These are phyloP conservation scores for Erysimum cheiranthoides DNA, from an alignment of 345 rosid species.

Conservation along the genomic window DNA sequence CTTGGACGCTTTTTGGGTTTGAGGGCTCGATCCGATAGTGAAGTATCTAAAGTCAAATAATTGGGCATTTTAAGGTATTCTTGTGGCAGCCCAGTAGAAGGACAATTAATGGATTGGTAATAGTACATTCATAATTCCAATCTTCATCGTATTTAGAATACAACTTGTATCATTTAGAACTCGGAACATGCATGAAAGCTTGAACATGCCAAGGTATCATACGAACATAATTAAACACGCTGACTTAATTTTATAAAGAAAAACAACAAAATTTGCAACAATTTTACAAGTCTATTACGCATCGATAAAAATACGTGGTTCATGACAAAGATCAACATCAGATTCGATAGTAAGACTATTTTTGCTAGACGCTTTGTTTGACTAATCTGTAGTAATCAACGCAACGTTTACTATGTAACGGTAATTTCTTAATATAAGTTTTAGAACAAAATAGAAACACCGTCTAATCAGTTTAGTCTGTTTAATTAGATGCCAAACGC, in stretches of 20 bases:
- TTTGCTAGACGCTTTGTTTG: neutral
- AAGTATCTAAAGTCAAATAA: neutral
- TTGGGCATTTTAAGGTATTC: neutral
- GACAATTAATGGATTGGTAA: neutral
- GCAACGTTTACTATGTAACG: neutral
- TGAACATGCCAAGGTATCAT: neutral
- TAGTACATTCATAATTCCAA: neutral
- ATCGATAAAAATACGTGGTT: neutral
- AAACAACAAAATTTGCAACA: neutral
- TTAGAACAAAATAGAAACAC: neutral
- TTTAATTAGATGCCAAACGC: neutral
- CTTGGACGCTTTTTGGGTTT: slow-evolving; percentile 15
- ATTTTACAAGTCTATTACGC: neutral
- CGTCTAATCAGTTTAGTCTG: neutral
- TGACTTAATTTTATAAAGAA: neutral
- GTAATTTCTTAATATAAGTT: neutral
- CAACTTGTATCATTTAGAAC: too few species aligned
- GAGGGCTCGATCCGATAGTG: slow-evolving; percentile 7
- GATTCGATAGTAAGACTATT: neutral
- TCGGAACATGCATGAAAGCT: neutral
- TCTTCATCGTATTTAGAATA: too few species aligned
- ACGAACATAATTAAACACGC: neutral
- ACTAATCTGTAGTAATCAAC: neutral
- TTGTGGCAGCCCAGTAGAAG: neutral
- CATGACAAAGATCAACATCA: neutral